phyloP scores from a whole-genome alignment of 2,329 filamentous ascomycete species.

The Leptodontidium sp. region DNA sequence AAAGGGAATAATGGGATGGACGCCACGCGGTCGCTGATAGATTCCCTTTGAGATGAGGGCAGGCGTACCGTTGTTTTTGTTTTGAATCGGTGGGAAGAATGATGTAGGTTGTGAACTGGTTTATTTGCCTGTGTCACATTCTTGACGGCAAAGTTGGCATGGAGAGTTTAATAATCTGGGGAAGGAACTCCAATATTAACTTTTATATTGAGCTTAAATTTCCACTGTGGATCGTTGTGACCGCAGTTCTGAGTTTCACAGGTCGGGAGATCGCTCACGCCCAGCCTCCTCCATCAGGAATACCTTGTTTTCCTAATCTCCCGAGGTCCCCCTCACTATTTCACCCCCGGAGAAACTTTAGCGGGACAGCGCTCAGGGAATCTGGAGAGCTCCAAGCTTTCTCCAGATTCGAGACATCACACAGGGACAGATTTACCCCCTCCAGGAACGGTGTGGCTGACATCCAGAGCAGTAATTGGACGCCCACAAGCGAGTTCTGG shows the following conservation, averaged over 20 bases:
- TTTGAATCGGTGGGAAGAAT: too few relatives aligned
- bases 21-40: conserved; percentile 6
- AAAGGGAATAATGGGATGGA: not conserved
- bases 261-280: conserved; percentile 1
- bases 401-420: conserved; percentile 7
- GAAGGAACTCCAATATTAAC: not conserved
- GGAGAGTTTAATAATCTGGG: not conserved
- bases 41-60: not conserved
- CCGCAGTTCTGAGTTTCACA: not conserved
- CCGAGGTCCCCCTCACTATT: not conserved
- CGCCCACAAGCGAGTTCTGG: not conserved
- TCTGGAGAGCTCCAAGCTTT: conserved; percentile 8
- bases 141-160: too few relatives aligned
- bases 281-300: conserved; percentile 6
- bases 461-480: not conserved
- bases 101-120: too few relatives aligned
- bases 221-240: too few relatives aligned
- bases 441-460: not conserved
- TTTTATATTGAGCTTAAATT: not conserved
- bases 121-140: too few relatives aligned
- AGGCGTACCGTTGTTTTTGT: not conserved
- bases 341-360: conserved; percentile 7
- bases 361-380: not conserved
- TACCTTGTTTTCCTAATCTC: conserved; percentile 8
- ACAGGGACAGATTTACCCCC: not conserved